Base-by-base conservation (phyloP, 2,329 filamentous ascomycete genomes). In the Fusarium sp. region DNA sequence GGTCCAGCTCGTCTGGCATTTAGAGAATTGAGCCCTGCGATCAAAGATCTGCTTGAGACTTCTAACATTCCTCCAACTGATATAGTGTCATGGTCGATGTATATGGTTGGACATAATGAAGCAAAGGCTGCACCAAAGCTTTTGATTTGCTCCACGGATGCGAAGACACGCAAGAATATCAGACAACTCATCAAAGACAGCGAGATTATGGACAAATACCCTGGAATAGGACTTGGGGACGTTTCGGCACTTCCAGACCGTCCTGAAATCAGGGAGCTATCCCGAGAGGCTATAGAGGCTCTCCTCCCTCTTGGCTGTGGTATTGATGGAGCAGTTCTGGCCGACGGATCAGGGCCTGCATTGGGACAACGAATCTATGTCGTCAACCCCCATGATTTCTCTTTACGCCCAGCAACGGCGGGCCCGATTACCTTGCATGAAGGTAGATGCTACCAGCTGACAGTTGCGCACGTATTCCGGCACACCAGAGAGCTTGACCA, bases 361-460 rank as follows among this genome's bases (percentile, higher is more conserved):
- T 1, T 29, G 2, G 44, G 44, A 2, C 27, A 46, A 9, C 25
- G 44, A 16, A 46, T 46, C 0, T 46, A 27, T 4, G 12, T 29
- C 44, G 44, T 27, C 25, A 46, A 46, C 3, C 44, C 44, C 0
- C 3, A 27, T 0, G 12, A 11, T 25, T 46, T 46, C 25, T 21
- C 25, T 19, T n/a, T 46, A 11, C 44, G 25, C 25, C 44, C 25
- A 29, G 44, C 14, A n/a, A 46, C 25, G 0, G 1, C 44, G 4
- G 27, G 44, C 0, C 44, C 25, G 1, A 21, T 29, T 6, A 29
- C 29, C 0, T 29, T 29, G 0, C 25, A 16, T 0, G 44, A 0
- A 5, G 44, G 2, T 0, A 16, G 0, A 29, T 46, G 25, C 44
- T 46, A 16, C 14, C 44, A 46, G 10, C 9, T 45, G 0, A 27